A percentile compares a stretch with the other conserved stretches of the same genome.
These are phyloP conservation scores for Saposhnikovia divaricata DNA, from an alignment of 129 eudicot genomes.

Conservation along the genomic window DNA sequence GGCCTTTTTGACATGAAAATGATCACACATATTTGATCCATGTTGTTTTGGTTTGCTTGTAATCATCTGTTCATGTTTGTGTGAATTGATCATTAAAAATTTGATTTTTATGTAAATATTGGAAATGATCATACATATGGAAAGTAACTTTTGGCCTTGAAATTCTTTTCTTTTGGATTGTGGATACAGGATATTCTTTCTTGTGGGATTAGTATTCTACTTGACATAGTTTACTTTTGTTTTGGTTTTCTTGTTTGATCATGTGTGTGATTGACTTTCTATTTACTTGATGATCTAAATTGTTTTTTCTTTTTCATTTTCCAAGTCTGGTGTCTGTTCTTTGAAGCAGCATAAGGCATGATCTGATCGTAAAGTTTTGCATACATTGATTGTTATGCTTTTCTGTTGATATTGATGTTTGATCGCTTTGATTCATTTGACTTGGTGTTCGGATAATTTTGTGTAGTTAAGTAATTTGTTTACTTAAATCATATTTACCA, in stretches of 20 bases:
- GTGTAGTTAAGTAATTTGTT: background rate
- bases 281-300: background rate
- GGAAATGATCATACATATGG: no score
- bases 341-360: background rate
- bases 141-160: conserved; percentile 15
- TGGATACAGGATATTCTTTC: conserved; percentile 34
- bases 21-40: conserved; percentile 14
- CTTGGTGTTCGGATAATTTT: background rate
- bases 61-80: conserved; percentile 17
- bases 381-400: background rate
- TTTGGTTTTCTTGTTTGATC: conserved; percentile 9
- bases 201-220: conserved; percentile 36
- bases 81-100: conserved; percentile 16
- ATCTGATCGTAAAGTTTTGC: background rate
- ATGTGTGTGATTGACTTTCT: conserved; percentile 3
- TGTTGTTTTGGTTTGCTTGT: conserved; percentile 17
- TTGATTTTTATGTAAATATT: no score
- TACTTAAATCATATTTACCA: background rate
- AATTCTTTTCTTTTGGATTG: conserved; percentile 16
- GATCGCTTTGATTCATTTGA: background rate
- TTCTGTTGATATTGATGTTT: background rate
- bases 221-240: conserved; percentile 23
- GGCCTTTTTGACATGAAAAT: conserved; percentile 2
- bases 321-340: background rate
- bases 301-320: background rate